Conservation (phyloP, 176 grass and related monocot genomes). For the Microstegium vimineum region DNA sequence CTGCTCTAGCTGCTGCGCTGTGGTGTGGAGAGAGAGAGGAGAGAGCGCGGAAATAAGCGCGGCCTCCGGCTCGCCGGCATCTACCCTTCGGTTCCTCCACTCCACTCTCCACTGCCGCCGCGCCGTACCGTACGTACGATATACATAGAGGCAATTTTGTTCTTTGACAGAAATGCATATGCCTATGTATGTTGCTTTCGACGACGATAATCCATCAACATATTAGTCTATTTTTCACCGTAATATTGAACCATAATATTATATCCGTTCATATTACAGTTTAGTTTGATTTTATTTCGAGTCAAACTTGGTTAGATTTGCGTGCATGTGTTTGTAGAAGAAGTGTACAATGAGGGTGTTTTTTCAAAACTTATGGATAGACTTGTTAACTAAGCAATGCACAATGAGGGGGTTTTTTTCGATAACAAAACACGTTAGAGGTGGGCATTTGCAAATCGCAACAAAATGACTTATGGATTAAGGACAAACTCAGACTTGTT, state of each 20-base stretch:
- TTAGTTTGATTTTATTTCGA: not conserved
- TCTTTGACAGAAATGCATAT: not conserved
- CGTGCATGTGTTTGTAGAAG: not conserved
- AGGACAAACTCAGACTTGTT: too few relatives aligned
- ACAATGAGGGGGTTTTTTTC: too few relatives aligned
- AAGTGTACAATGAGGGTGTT: not conserved
- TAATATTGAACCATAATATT: not conserved
- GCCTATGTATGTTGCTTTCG: not conserved
- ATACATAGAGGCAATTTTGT: too few relatives aligned
- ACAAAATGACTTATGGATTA: too few relatives aligned
- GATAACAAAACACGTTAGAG: too few relatives aligned
- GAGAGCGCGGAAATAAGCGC: not conserved
- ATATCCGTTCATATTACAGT: not conserved
- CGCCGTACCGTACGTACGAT: too few relatives aligned
- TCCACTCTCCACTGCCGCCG: not conserved
- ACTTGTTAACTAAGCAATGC: too few relatives aligned
- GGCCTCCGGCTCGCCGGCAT: not conserved
- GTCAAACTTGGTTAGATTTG: not conserved
- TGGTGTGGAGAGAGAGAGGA: not conserved
- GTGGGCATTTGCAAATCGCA: too few relatives aligned
- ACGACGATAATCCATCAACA: not conserved
- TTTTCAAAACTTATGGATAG: too few relatives aligned
- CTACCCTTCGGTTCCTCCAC: not conserved
- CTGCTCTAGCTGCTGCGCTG: constrained; percentile 16
- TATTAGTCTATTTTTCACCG: not conserved